Evolutionary conservation across 257 asterid species (phyloP), one percentile per base, ranked within the genome.

Genomic region (Gentiana macrophylla): DNA sequence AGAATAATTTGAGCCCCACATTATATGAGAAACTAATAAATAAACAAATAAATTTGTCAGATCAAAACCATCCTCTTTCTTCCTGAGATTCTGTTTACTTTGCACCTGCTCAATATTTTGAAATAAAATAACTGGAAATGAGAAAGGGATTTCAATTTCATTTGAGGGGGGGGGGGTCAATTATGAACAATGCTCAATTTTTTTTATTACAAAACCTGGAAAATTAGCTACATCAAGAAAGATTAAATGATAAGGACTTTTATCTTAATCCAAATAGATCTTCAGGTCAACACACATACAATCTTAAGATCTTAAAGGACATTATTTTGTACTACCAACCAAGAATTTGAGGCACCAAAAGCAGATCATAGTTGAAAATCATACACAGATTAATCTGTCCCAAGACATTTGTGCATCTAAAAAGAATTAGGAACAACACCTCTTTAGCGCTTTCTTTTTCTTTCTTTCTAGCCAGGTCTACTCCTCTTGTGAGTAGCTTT

Each of bases 401-500:
- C 55, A 46, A 32, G 52, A 64, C 52, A 58, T 51, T 50, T 46
- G 37, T 49, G 56, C 67, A 37, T 52, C 52, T 33, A 36, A 63
- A 71, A 73, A 62, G 62, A 67, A 52, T 49, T 32, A 53, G 55
- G 50, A 60, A 60, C 3, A 5, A 45, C 5, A 7, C 24, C 24
- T 24, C 24, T 24, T 24, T 24, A 24, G 24, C 24, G 1, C 2
- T 43, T 60, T 8, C 37, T 32, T 38, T 36, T 50, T 8, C 35
- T 11, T 15, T 32, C 36, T 63, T 24, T 41, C 66, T 55, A 80
- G 50, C 61, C 72, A 36, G 90, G 89, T 75, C 94, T 76, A 50
- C 59, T 72, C 86, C 98, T 80, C 80, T 90, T 90, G 63, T 77
- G 77, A 33, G 53, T 56, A 57, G 67, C 62, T 63, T 76, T 82